Conservation (phyloP, 768 basidiomycete genomes). For the Inosperma sp. region DNA sequence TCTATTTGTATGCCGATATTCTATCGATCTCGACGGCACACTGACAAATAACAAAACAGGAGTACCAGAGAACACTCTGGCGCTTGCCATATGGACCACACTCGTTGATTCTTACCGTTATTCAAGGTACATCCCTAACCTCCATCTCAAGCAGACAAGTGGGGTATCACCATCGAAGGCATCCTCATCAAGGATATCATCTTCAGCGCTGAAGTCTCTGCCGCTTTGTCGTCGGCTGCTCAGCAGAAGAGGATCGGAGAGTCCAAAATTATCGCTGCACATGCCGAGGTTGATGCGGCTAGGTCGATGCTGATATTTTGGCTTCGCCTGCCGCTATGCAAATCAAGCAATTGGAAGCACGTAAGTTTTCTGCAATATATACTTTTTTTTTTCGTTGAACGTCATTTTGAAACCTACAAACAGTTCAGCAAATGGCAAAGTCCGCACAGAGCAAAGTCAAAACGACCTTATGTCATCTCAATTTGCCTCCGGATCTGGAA, state of each 20-base stretch:
- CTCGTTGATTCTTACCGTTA: no score
- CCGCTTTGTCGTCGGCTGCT: slow-evolving; percentile 89
- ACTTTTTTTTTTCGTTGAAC: not conserved
- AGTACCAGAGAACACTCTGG: no score
- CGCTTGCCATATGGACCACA: no score
- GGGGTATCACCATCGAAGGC: slow-evolving; percentile 96
- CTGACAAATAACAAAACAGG: no score
- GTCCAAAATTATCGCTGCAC: slow-evolving; percentile 91
- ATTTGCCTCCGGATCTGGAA: slow-evolving; percentile 25
- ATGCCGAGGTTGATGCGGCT: slow-evolving; percentile 93
- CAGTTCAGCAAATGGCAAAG: slow-evolving; percentile 91
- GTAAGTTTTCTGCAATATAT: slow-evolving; percentile 37
- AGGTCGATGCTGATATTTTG: slow-evolving; percentile 93
- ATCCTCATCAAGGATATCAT: slow-evolving; percentile 95
- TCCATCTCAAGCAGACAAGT: slow-evolving; percentile 93
- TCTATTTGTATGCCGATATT: no score
- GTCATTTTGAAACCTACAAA: not conserved
- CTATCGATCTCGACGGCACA: no score
- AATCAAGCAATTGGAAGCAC: slow-evolving; percentile 91
- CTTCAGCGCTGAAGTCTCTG: slow-evolving; percentile 86
- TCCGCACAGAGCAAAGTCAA: slow-evolving; percentile 81
- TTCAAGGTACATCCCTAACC: no score
- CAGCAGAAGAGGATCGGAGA: slow-evolving; percentile 98
- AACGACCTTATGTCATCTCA: slow-evolving; percentile 61
- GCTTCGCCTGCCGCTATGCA: slow-evolving; percentile 97